Conservation (phyloP, 1,139 yeast species). For the Taphrina pruni region DNA sequence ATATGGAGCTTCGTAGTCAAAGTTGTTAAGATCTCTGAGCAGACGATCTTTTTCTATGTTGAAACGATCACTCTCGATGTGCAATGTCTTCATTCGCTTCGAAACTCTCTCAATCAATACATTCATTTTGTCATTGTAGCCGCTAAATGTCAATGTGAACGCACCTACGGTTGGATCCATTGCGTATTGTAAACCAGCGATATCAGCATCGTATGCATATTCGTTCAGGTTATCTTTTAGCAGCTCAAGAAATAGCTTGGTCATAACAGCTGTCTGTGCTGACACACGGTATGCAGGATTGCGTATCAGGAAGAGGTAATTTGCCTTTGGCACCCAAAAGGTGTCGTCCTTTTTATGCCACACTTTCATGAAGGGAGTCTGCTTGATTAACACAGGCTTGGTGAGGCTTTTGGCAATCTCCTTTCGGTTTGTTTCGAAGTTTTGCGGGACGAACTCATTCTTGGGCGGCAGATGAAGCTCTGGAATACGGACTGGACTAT, state of each 20-base stretch:
- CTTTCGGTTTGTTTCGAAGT: conserved; percentile 65
- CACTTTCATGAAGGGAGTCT: conserved; percentile 57
- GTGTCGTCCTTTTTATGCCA: conserved; percentile 95
- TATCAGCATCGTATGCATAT: conserved; percentile 77
- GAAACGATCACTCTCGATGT: conserved; percentile 64
- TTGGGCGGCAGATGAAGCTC: conserved; percentile 67
- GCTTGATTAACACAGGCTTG: conserved; percentile 60
- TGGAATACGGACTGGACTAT: conserved; percentile 52
- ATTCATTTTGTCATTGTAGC: conserved; percentile 81
- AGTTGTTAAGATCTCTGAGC: conserved; percentile 68
- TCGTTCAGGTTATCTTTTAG: conserved; percentile 78
- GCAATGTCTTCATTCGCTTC: conserved; percentile 60
- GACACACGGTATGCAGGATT: conserved; percentile 65
- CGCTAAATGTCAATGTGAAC: conserved; percentile 67
- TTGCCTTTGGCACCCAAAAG: conserved; percentile 86
- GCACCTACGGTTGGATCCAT: conserved; percentile 73
- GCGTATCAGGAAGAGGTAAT: conserved; percentile 64
- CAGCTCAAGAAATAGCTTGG: conserved; percentile 69
- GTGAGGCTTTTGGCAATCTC: conserved; percentile 53
- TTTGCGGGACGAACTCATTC: conserved; percentile 80
- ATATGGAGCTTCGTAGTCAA: conserved; percentile 72
- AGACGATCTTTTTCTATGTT: conserved; percentile 68
- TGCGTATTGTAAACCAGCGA: conserved; percentile 73
- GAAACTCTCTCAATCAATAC: conserved; percentile 67
- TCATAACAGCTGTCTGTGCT: conserved; percentile 62